These are phyloP conservation scores for Cocos nucifera DNA, from an alignment of 176 grass and related monocot genomes.

Conservation along the genomic window DNA sequence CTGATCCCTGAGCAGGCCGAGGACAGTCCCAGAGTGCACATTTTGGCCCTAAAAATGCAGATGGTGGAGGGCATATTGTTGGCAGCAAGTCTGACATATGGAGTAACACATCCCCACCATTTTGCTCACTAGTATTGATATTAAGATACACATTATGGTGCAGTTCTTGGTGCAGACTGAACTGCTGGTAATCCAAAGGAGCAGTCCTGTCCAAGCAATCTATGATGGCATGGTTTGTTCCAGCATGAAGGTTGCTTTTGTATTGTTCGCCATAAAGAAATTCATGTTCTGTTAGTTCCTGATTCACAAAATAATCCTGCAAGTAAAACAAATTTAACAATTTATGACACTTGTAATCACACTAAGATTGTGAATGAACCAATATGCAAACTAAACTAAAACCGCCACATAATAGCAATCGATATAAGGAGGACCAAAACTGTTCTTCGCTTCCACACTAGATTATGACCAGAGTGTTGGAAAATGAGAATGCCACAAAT, in stretches of 20 bases:
- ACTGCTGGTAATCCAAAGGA: conserved; percentile 59
- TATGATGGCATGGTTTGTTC: conserved; percentile 31
- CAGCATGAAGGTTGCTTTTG: conserved; percentile 46
- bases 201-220: conserved; percentile 45
- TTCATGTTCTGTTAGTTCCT: conserved; percentile 55
- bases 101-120: conserved; percentile 28
- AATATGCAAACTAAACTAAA: background rate
- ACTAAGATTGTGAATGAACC: background rate
- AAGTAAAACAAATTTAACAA: conserved; percentile 20
- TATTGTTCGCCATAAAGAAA: conserved; percentile 60
- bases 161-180: conserved; percentile 48
- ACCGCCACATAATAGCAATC: background rate
- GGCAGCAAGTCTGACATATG: conserved; percentile 70
- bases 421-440: too few relatives aligned
- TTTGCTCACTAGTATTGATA: conserved; percentile 38
- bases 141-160: conserved; percentile 36
- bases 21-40: conserved; percentile 81
- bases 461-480: too few relatives aligned
- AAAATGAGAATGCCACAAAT: too few relatives aligned
- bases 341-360: background rate
- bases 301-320: conserved; percentile 77
- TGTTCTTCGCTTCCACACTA: too few relatives aligned
- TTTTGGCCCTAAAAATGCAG: conserved; percentile 74
- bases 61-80: conserved; percentile 57
- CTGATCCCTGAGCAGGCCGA: conserved; percentile 52